phyloP scores from a whole-genome alignment of 768 basidiomycete species.

The Stropharia rugosoannulata region DNA sequence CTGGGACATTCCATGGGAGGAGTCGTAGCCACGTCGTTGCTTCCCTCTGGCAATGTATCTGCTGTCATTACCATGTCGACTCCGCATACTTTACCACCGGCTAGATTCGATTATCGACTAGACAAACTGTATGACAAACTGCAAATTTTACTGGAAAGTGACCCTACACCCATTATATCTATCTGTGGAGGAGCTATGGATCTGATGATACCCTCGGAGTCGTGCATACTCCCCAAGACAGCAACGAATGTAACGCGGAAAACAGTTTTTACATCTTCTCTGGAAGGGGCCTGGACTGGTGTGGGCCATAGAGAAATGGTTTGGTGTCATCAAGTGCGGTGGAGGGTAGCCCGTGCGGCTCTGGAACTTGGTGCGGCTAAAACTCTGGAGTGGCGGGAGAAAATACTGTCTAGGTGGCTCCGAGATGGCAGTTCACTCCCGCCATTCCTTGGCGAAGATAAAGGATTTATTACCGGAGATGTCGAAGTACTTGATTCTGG shows the following conservation, averaged over 20 bases:
- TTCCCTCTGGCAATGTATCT: conserved; percentile 65
- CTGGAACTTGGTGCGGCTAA: conserved; percentile 57
- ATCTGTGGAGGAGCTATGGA: conserved; percentile 93
- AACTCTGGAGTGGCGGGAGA: conserved; percentile 25
- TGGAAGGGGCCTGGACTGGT: conserved; percentile 93
- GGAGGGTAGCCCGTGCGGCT: conserved; percentile 78
- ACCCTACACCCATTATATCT: conserved; percentile 72
- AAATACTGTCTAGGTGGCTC: conserved; percentile 65
- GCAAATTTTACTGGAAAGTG: conserved; percentile 33
- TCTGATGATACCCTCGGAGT: conserved; percentile 88
- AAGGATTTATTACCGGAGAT: conserved; percentile 19
- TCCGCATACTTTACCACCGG: conserved; percentile 86
- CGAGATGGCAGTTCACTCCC: conserved; percentile 56
- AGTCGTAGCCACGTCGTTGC: conserved; percentile 78
- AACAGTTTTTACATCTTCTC: conserved; percentile 80
- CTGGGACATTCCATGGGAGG: conserved; percentile 99
- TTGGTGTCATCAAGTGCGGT: conserved; percentile 98
- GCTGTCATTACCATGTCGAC: conserved; percentile 96
- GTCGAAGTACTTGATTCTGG: conserved; percentile 38
- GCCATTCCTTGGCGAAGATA: conserved; percentile 14
- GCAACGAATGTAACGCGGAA: conserved; percentile 39
- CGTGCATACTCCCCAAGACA: conserved; percentile 60
- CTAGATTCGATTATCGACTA: conserved; percentile 80
- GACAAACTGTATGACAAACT: conserved; percentile 67
- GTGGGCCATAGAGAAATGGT: conserved; percentile 97